These are phyloP conservation scores for Ascodesmis nigricans DNA, from an alignment of 495 filamentous ascomycete genomes.

Conservation along the genomic window DNA sequence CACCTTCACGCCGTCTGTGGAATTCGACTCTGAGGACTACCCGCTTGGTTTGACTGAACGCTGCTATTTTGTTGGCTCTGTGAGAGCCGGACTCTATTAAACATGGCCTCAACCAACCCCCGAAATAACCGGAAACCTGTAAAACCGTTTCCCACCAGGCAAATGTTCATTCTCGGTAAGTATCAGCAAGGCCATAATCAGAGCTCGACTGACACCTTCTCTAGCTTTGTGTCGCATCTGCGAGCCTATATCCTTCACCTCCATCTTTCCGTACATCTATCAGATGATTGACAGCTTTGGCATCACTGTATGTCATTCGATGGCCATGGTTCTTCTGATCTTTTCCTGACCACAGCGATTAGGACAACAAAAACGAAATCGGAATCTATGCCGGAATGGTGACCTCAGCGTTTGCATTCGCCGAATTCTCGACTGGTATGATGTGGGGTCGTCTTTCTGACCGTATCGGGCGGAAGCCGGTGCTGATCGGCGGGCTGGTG, in stretches of 20 bases:
- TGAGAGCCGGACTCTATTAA: too few relatives aligned
- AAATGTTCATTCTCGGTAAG: conserved; percentile 54
- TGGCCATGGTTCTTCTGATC: too few relatives aligned
- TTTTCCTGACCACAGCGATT: conserved; percentile 5
- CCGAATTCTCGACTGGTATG: conserved; percentile 74
- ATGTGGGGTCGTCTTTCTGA: conserved; percentile 90
- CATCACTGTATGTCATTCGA: conserved; percentile 39
- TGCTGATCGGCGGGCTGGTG: conserved; percentile 64
- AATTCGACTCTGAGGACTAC: neutral
- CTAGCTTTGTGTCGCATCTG: conserved; percentile 82
- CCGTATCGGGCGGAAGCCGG: conserved; percentile 75
- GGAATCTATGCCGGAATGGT: conserved; percentile 90
- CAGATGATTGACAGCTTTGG: conserved; percentile 90
- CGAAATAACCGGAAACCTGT: too few relatives aligned
- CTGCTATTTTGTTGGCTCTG: too few relatives aligned
- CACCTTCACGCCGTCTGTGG: neutral
- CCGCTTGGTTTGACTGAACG: neutral
- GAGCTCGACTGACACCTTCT: conserved; percentile 9
- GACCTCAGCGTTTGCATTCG: conserved; percentile 87
- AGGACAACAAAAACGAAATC: conserved; percentile 50
- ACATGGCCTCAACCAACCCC: conserved; percentile 4
- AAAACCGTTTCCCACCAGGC: conserved; percentile 31
- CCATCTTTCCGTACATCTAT: conserved; percentile 96
- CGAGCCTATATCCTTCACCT: conserved; percentile 98
- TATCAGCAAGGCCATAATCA: conserved; percentile 22